These are phyloP conservation scores for Telopea speciosissima DNA, from an alignment of 177 flowering plant species.

Conservation along the genomic window DNA sequence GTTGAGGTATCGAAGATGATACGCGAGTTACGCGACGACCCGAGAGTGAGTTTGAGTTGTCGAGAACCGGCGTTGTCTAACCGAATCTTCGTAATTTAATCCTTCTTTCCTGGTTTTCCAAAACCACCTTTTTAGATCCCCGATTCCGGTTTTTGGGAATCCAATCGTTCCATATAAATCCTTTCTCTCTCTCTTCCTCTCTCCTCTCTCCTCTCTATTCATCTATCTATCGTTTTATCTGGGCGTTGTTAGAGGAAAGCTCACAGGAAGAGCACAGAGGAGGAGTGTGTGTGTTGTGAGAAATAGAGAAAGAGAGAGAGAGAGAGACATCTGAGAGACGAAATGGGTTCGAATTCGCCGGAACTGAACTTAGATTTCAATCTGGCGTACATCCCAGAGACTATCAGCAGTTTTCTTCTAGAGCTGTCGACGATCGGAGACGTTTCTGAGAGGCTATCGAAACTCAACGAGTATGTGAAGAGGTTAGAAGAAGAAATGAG, in stretches of 20 bases:
- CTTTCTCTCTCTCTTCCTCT: background rate
- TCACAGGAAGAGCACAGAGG: background rate
- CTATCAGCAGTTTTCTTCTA: slow-evolving; percentile 25
- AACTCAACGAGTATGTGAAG: slow-evolving; percentile 31
- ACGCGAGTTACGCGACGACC: too few relatives aligned
- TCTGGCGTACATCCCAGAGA: slow-evolving; percentile 18
- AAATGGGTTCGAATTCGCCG: slow-evolving; percentile 11
- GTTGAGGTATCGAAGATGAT: too few relatives aligned
- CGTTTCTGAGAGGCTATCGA: slow-evolving; percentile 25
- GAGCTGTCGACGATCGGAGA: slow-evolving; percentile 35
- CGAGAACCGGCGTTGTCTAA: background rate
- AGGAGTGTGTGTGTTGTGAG: too few relatives aligned
- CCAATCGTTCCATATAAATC: background rate
- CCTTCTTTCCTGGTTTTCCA: background rate
- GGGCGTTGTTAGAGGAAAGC: background rate
- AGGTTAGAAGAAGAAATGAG: slow-evolving; percentile 52
- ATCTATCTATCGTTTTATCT: background rate
- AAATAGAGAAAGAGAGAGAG: too few relatives aligned
- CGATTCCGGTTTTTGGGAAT: background rate
- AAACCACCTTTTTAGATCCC: background rate
- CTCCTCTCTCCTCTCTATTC: too few relatives aligned
- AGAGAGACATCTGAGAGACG: slow-evolving; percentile 4
- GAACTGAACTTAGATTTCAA: slow-evolving; percentile 24
- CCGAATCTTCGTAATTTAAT: background rate
- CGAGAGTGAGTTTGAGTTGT: background rate